Conservation (phyloP, 2,329 filamentous ascomycete species). For the Botryotinia convoluta region DNA sequence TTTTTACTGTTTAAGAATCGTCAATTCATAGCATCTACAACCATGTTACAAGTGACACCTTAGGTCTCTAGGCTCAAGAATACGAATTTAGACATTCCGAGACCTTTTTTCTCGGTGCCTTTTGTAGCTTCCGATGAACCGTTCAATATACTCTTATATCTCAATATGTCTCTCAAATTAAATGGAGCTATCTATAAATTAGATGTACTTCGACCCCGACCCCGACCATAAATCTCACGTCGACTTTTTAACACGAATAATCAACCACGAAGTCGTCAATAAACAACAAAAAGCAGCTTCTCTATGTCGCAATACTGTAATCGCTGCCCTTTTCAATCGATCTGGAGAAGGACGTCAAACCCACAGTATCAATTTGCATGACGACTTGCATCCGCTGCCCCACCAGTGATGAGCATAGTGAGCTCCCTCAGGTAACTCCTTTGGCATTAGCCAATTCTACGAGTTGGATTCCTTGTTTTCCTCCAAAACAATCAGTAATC, state of each 20-base stretch:
- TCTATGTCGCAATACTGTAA: background rate
- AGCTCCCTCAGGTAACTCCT: too few relatives aligned
- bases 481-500: too few relatives aligned
- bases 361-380: background rate
- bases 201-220: background rate
- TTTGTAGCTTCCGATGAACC: background rate
- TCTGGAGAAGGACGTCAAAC: background rate
- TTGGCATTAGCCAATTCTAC: background rate
- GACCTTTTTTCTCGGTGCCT: rapidly evolving
- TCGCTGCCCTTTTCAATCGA: background rate
- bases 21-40: background rate
- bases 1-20: rapidly evolving
- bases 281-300: background rate
- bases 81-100: background rate
- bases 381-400: background rate
- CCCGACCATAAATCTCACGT: too few relatives aligned
- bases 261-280: background rate
- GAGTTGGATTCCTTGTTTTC: background rate
- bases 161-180: background rate
- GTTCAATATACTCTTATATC: background rate
- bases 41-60: background rate
- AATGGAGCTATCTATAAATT: background rate
- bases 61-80: background rate
- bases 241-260: too few relatives aligned
- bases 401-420: background rate